Evolutionary conservation across 768 basidiomycete species (phyloP), one percentile per base, ranked within the genome.

Genomic region (Pleurotus tuoliensis): DNA sequence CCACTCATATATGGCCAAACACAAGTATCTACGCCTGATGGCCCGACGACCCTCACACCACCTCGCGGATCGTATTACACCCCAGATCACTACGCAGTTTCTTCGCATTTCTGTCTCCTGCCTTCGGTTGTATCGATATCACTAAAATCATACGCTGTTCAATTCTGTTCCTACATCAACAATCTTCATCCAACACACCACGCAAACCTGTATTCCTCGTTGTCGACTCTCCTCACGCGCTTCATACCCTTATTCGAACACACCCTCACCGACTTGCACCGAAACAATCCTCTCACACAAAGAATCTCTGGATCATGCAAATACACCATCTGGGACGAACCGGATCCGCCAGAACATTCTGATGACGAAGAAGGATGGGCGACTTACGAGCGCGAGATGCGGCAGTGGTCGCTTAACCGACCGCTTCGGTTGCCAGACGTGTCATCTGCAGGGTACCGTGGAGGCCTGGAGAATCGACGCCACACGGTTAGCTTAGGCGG

Each of bases 211-310:
- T 77, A 78, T 60, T 15, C 43, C 22, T 65, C 63, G 13, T 62
- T 80, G 6, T 66, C 71, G 56, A 55, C 55, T 15, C 61, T 76
- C 24, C 64, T 83, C 5, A 60, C 66, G 1, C 57, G 59, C 1
- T 71, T 76, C 38, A 58, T 83, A 11, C 81, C 82, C 12, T 65
- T 82, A 11, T 81, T 83, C 62, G 81, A 82, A 59, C 76, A 76
- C 55, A 70, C 73, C 15, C 71, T 83, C 12, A 81, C 80, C 1
- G 82, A 83, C 60, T 63, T 82, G 34, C 79, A 82, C 57, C 67
- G 75, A 27, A 76, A 76, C 59, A 82, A 82, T 57, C 76, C 77
- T 2, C 64, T 76, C 1, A 51, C 50, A 7, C 76, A 69, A 49
- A 71, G 81, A 7, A 79, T 82, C 38, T 61, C 66, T n/a, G 76